These are phyloP conservation scores for Inonotus obliquus DNA, from an alignment of 1,284 basidiomycete genomes.

Conservation along the genomic window DNA sequence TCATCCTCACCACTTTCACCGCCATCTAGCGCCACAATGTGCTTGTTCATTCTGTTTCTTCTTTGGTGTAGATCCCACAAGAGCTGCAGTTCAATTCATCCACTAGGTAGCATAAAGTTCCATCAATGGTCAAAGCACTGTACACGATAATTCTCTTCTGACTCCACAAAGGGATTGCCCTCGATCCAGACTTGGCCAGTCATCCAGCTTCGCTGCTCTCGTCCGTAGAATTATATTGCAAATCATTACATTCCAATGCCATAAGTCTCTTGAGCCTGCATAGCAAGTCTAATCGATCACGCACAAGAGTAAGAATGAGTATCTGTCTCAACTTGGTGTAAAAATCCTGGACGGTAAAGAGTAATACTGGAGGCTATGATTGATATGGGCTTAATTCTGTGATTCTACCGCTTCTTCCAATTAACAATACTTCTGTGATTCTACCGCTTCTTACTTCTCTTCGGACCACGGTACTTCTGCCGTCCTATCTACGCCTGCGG, in stretches of 20 bases:
- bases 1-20: conserved; percentile 29
- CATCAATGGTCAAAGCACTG: conserved; percentile 81
- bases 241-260: conserved; percentile 80
- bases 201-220: conserved; percentile 87
- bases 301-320: conserved; percentile 76
- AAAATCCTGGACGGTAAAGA: too few species aligned
- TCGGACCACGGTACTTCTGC: too few species aligned
- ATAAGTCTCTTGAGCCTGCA: conserved; percentile 88
- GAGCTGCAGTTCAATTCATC: conserved; percentile 46
- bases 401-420: too few species aligned
- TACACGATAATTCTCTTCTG: too few species aligned
- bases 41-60: conserved; percentile 48
- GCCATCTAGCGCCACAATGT: too few species aligned
- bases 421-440: too few species aligned
- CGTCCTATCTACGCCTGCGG: too few species aligned
- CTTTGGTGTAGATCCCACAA: conserved; percentile 42
- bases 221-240: conserved; percentile 77
- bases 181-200: conserved; percentile 78
- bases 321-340: too few species aligned
- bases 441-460: too few species aligned
- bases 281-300: conserved; percentile 88
- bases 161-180: conserved; percentile 80
- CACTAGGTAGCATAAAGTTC: conserved; percentile 79
- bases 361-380: too few species aligned
- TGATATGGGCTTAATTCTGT: too few species aligned